Evolutionary conservation across 2,329 filamentous ascomycete genomes (phyloP).

Genomic region (Colletotrichum graminicola): DNA sequence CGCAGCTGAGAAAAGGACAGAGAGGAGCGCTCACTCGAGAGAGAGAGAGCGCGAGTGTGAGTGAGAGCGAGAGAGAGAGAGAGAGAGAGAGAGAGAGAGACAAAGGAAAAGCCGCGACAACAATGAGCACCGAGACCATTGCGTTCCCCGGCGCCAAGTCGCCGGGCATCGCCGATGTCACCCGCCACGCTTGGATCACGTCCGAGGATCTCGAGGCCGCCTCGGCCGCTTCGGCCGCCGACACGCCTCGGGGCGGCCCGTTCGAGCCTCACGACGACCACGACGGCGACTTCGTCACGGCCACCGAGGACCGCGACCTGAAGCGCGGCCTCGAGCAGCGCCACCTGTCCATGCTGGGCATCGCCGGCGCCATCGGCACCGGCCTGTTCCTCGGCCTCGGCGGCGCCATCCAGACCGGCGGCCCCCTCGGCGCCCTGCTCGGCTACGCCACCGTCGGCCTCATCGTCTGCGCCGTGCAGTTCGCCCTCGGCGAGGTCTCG

Average conservation of each 20-base stretch:
- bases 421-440: conserved; percentile 61
- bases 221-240: background rate
- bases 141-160: conserved; percentile 40
- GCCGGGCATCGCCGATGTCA: conserved; percentile 38
- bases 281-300: conserved; percentile 60
- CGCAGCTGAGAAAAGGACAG: background rate
- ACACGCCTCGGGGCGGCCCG: conserved; percentile 19
- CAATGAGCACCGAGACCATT: conserved; percentile 38
- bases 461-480: conserved; percentile 69
- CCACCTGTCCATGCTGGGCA: conserved; percentile 72
- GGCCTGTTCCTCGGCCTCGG: conserved; percentile 72
- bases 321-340: conserved; percentile 64
- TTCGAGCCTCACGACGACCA: conserved; percentile 43
- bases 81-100: too few relatives aligned
- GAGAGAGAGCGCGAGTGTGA: background rate
- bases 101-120: background rate
- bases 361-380: conserved; percentile 72
- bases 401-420: conserved; percentile 63
- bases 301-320: conserved; percentile 62
- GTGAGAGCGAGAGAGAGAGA: background rate
- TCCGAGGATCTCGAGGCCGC: conserved; percentile 38
- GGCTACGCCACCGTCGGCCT: conserved; percentile 68
- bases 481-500: conserved; percentile 71
- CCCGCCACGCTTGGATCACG: conserved; percentile 38
- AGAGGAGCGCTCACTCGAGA: background rate